A percentile compares a stretch with the other conserved stretches of the same genome.
These are phyloP conservation scores for Aspergillus pseudotamarii DNA, from an alignment of 2,329 filamentous ascomycete genomes.

Conservation along the genomic window DNA sequence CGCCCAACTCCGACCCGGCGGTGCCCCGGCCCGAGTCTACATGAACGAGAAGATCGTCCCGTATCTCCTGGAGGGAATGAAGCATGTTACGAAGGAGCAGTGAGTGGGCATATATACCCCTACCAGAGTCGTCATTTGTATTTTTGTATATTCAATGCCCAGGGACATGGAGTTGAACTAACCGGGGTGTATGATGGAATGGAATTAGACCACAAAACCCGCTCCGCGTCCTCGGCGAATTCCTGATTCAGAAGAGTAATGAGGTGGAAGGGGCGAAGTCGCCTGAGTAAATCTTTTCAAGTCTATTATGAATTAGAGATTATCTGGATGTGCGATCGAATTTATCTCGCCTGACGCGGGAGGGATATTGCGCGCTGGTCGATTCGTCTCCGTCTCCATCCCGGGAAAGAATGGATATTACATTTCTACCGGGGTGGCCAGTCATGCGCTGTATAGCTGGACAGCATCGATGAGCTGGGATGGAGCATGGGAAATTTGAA, in stretches of 20 bases:
- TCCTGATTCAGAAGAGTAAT: conserved; percentile 67
- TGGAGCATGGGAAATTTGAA: neutral
- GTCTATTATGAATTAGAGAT: neutral
- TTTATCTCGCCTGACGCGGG: too few species aligned
- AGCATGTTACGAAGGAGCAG: conserved; percentile 70
- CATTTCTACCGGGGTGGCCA: too few species aligned
- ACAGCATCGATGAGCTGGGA: too few species aligned
- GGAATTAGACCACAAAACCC: conserved; percentile 66
- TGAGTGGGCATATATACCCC: conserved; percentile 34
- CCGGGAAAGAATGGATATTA: too few species aligned
- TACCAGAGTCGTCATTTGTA: neutral
- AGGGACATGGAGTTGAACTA: neutral
- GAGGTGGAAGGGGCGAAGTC: conserved; percentile 58
- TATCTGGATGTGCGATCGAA: neutral
- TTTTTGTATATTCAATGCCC: too few species aligned
- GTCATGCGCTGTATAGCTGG: neutral
- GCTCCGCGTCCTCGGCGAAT: conserved; percentile 70
- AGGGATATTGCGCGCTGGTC: too few species aligned
- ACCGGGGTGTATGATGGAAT: neutral
- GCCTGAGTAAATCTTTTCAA: conserved; percentile 23
- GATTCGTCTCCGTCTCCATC: too few species aligned
- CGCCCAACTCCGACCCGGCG: conserved; percentile 56
- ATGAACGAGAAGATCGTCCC: conserved; percentile 72
- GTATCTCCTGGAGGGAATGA: conserved; percentile 73
- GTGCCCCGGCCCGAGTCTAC: conserved; percentile 70